Base-by-base conservation (phyloP, 73 alveolate species). In the Symbiodinium pilosum region DNA sequence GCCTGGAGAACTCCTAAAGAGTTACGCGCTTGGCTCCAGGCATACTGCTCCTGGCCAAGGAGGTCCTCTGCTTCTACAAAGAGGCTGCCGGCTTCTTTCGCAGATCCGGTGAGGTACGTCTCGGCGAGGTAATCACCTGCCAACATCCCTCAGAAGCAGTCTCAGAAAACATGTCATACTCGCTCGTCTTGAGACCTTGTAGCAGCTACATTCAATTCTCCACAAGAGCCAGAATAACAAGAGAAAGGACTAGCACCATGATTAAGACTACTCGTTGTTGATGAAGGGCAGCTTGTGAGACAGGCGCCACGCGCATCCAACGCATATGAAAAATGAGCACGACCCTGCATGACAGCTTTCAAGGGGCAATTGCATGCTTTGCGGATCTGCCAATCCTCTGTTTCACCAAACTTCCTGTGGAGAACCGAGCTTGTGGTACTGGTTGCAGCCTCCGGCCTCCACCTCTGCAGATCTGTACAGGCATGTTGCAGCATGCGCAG, bases 21-120 rank as follows among this genome's bases (percentile, higher is more conserved):
- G 71, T 24, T 51, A 51, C 0, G 1, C 21, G 21, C 4, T 51
- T 51, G 59, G 59, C 59, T 9, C 59, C 21, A 47, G 14, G 59
- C 96, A 32, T 32, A 91, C 39, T 85, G 73, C 77, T 91, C 96
- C 42, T 34, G 47, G 96, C 96, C 77, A 5, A 91, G 96, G 41
- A 68, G 77, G 28, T 91, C 96, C 87, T 91, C 96, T 6, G 96
- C 96, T 43, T 91, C 96, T 30, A 69, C 87, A 28, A 91, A 91
- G 38, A 68, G 88, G 30, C 14, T 24, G 44, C 85, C 12, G 30
- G 84, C 86, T 38, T 64, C 81, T 64, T 64, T 64, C 38, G 81
- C 24, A 64, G 81, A 64, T 40, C 96, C 96, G 20, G 81, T 69
- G 14, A 64, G 52, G n/a, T 91, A 69, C 64, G 12, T 42, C 87